Base-by-base conservation (phyloP, 352 stramenopile genomes). In the Phytophthora pistaciae region DNA sequence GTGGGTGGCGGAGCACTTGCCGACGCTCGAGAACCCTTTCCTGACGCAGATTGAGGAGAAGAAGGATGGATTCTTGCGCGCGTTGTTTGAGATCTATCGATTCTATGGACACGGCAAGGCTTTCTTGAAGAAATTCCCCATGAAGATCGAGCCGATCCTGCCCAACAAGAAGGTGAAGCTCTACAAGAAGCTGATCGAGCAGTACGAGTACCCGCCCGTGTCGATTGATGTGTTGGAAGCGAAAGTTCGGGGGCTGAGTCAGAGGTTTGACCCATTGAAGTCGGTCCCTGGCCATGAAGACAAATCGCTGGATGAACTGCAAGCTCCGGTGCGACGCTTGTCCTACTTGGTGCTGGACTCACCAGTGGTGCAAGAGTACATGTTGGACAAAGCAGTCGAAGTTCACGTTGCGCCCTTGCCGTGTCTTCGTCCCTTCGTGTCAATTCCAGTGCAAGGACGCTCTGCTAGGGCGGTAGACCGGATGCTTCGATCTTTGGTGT, bases 51-150 rank as follows among this genome's bases (percentile, higher is more conserved):
- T 93, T 23, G 82, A 91, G 23, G 23, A 72, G 1, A 70, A 80
- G 25, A 79, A 72, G 8, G 65, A 74, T 1, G 80, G 80, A 0
- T 85, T 94, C 48, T 57, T 92, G 8, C 68, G 79, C 20, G 75
- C 79, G 20, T 68, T 96, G 14, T 84, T 88, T 50, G 84, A 91
- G 40, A 84, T 96, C 31, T 96, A 96, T 56, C 67, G 82, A 1
- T 96, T 96, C 64, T 95, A 96, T 55, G 88, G 90, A 2, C 75
- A 90, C 29, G 60, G 38, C 3, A 62, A 54, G 3, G 68, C 70
- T 5, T 91, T 95, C 49, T 36, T 82, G 27, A 75, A 79, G 36
- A 79, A 79, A 6, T 95, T 84, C 61, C 79, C 81, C 2, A 72
- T 83, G 40, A 66, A 73, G 14, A 68, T 87, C 11, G 65, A 84